phyloP scores from a whole-genome alignment of 1,139 yeast genomes.

The Candida sanyaensis region DNA sequence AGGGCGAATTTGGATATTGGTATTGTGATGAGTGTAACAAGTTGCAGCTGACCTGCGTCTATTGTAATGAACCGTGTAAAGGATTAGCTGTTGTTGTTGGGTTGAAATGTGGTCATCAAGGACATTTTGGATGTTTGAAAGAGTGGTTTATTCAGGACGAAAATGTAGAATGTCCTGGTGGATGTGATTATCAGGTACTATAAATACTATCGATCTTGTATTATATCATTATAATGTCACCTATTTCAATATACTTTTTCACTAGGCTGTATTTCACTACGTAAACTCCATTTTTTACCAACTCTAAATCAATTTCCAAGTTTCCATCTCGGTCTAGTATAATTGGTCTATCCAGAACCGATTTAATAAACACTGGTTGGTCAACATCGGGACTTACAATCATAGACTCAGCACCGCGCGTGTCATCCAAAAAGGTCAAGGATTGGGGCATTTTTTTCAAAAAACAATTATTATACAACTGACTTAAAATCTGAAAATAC shows the following conservation, averaged over 20 bases:
- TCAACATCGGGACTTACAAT: conserved; percentile 73
- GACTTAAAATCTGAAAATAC: conserved; percentile 65
- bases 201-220: background rate
- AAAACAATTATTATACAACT: conserved; percentile 69
- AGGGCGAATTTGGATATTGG: conserved; percentile 66
- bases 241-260: conserved; percentile 35
- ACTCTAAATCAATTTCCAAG: conserved; percentile 56
- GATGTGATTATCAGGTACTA: conserved; percentile 42
- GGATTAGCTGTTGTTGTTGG: conserved; percentile 69
- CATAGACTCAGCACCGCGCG: conserved; percentile 77
- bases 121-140: conserved; percentile 79
- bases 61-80: conserved; percentile 76
- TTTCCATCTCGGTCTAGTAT: conserved; percentile 15
- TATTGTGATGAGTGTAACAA: conserved; percentile 73
- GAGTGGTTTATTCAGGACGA: conserved; percentile 73
- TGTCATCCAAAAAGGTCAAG: conserved; percentile 75
- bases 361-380: conserved; percentile 74
- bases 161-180: conserved; percentile 79
- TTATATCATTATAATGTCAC: conserved; percentile 43
- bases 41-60: conserved; percentile 68
- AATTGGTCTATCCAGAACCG: conserved; percentile 34
- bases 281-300: conserved; percentile 69
- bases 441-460: conserved; percentile 66
- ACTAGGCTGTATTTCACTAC: conserved; percentile 70
- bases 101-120: conserved; percentile 82